Conservation (phyloP, 257 asterid genomes). For the Datura wrightii region DNA sequence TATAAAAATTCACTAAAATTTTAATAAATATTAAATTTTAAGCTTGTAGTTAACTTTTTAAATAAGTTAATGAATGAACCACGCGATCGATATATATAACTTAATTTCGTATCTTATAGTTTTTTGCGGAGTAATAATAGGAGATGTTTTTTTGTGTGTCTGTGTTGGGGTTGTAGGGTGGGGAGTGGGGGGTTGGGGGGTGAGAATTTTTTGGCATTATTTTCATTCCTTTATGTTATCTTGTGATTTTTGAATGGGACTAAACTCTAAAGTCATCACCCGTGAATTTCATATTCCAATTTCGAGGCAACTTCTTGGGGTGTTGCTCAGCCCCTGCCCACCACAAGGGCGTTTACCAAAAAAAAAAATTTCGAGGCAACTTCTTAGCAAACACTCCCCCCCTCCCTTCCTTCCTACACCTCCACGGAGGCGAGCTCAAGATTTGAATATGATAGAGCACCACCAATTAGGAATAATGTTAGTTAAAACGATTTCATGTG, state of each 20-base stretch:
- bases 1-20: too few species aligned
- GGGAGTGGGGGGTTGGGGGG: neutral
- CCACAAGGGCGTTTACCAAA: too few species aligned
- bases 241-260: conserved; percentile 25
- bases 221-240: neutral
- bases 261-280: conserved; percentile 13
- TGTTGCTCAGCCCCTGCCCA: too few species aligned
- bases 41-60: too few species aligned
- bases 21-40: too few species aligned
- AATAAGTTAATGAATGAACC: neutral
- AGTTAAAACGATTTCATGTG: too few species aligned
- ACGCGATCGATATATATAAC: neutral
- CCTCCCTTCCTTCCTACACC: neutral
- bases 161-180: neutral
- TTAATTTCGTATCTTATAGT: neutral
- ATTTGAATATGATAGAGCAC: too few species aligned
- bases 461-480: too few species aligned
- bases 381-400: accelerated
- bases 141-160: neutral
- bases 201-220: conserved; percentile 4
- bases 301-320: neutral
- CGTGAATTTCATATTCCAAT: neutral
- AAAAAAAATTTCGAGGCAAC: conserved; percentile 1
- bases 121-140: neutral
- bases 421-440: neutral